These are phyloP conservation scores for Myrica gale DNA, from an alignment of 306 rosid genomes.

Conservation along the genomic window DNA sequence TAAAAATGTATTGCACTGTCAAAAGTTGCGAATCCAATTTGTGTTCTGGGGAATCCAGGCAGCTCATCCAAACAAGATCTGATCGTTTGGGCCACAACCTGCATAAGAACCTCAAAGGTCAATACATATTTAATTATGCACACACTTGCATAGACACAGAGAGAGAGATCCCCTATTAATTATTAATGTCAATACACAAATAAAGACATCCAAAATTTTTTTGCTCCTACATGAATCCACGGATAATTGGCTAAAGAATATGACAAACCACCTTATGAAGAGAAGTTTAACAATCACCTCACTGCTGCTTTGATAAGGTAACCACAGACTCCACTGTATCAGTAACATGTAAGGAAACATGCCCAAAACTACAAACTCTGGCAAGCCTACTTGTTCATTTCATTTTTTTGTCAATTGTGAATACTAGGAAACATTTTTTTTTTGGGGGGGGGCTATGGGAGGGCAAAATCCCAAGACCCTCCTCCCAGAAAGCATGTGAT, in stretches of 20 bases:
- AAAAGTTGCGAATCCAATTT: constrained; percentile 97
- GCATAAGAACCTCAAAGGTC: constrained; percentile 28
- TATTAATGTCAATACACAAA: constrained; percentile 21
- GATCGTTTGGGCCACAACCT: constrained; percentile 94
- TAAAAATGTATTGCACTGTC: constrained; percentile 97
- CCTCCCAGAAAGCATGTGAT: neutral
- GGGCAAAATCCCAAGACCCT: neutral
- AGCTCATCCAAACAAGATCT: constrained; percentile 89
- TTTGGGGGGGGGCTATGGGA: no score
- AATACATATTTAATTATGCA: constrained; percentile 20
- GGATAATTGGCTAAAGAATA: constrained; percentile 3
- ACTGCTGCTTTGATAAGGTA: constrained; percentile 17
- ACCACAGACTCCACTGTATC: constrained; percentile 18
- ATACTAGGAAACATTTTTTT: neutral
- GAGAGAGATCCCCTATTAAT: constrained; percentile 15
- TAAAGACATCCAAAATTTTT: constrained; percentile 3
- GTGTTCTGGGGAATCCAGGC: constrained; percentile 95
- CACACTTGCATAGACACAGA: constrained; percentile 11
- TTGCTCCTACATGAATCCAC: constrained; percentile 16
- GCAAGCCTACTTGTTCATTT: neutral
- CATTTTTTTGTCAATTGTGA: neutral
- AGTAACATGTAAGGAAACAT: constrained; percentile 14
- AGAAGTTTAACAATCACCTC: constrained; percentile 18
- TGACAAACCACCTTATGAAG: constrained; percentile 18
- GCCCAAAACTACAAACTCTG: neutral